These are phyloP conservation scores for Lyophyllum semitale DNA, from an alignment of 768 basidiomycete genomes.

Conservation along the genomic window DNA sequence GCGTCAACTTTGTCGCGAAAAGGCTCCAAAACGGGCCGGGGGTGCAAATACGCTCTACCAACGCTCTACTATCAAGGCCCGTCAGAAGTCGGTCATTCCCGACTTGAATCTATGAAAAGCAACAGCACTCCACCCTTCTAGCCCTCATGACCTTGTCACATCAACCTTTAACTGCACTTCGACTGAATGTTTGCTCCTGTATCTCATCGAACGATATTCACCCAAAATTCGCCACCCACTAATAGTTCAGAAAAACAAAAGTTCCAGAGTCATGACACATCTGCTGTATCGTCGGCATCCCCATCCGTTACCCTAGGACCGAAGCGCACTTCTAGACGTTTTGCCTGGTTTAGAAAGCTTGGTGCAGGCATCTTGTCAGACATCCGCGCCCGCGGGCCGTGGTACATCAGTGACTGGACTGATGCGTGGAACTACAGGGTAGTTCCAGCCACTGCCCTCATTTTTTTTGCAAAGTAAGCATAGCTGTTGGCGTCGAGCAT, in stretches of 20 bases:
- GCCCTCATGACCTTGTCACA: neutral
- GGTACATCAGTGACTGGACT: constrained; percentile 85
- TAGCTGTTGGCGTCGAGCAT: neutral
- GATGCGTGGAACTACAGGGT: constrained; percentile 94
- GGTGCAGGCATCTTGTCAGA: constrained; percentile 72
- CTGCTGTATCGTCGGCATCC: constrained; percentile 7
- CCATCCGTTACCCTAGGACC: constrained; percentile 14
- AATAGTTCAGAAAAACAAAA: neutral
- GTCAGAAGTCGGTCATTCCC: neutral
- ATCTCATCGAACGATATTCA: neutral
- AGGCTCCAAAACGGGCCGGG: too few relatives aligned
- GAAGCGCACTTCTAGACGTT: constrained; percentile 5
- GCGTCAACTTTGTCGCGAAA: too few relatives aligned
- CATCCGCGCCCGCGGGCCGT: constrained; percentile 70
- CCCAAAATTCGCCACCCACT: neutral
- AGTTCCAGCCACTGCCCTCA: constrained; percentile 80
- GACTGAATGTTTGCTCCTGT: neutral
- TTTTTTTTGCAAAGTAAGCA: constrained; percentile 82
- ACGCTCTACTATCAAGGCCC: too few relatives aligned
- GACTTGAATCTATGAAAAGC: neutral
- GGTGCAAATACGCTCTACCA: too few relatives aligned
- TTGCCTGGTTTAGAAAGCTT: constrained; percentile 33
- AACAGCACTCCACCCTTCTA: neutral
- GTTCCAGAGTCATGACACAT: neutral
- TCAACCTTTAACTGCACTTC: neutral